These are phyloP conservation scores for Cyclostephanos tholiformis DNA, from an alignment of 108 stramenopile genomes.

Conservation along the genomic window DNA sequence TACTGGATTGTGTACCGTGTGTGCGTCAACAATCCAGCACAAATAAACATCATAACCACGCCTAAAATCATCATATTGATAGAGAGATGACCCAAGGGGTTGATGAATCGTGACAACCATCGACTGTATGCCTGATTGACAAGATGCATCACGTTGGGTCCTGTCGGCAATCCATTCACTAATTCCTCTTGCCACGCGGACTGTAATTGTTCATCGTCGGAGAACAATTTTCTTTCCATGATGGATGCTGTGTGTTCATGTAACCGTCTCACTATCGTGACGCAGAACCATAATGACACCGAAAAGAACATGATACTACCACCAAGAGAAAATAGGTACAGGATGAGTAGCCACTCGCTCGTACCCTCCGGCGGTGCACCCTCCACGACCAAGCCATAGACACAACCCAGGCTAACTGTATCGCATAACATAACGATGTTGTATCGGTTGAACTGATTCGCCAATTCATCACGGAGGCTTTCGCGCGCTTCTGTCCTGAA, in stretches of 20 bases:
- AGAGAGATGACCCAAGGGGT: conserved; percentile 32
- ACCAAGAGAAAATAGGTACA: conserved; percentile 33
- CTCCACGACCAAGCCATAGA: conserved; percentile 26
- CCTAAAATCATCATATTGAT: conserved; percentile 36
- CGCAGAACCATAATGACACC: conserved; percentile 29
- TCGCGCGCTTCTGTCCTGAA: conserved; percentile 47
- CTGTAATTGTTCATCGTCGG: conserved; percentile 31
- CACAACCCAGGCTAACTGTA: conserved; percentile 37
- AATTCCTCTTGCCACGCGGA: conserved; percentile 39
- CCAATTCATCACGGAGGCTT: conserved; percentile 37
- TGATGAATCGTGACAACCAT: conserved; percentile 31
- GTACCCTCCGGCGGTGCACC: conserved; percentile 25
- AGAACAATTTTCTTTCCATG: conserved; percentile 46
- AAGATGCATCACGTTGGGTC: conserved; percentile 29
- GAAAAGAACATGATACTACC: conserved; percentile 29
- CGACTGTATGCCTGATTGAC: conserved; percentile 41
- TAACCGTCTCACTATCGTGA: conserved; percentile 35
- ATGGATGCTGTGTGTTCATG: conserved; percentile 47
- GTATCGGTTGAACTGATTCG: conserved; percentile 49
- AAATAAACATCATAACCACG: conserved; percentile 36
- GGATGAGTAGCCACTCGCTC: conserved; percentile 7
- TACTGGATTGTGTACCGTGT: conserved; percentile 20
- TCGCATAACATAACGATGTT: conserved; percentile 48
- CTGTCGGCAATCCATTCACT: conserved; percentile 28
- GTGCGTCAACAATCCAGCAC: conserved; percentile 32